Base-by-base conservation (phyloP, 108 stramenopile genomes). In the Thalassiosira profunda region DNA sequence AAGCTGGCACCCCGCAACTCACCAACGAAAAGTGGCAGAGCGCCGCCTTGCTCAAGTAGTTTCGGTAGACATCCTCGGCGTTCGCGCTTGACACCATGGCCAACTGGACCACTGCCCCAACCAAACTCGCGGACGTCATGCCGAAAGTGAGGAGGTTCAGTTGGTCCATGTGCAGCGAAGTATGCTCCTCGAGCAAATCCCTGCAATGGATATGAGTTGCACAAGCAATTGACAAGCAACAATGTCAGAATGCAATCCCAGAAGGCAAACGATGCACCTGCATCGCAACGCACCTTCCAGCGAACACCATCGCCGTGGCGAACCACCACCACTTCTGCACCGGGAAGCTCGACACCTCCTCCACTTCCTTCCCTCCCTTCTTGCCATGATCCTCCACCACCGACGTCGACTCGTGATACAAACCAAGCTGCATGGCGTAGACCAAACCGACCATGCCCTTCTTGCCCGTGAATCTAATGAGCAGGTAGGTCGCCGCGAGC, bases 311-410 rank as follows among this genome's bases (percentile, higher is more conserved):
- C 36, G 72, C 73, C 21, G 88, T 84, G 8, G 59, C 56, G 63
- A 87, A 90, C 86, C 84, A 86, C 84, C 82, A 90, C 82, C 84
- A 90, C 37, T 90, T 86, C 44, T 76, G 72, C 31, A 74, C 11
- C 24, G 49, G 34, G 63, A 58, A 70, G 2, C 68, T 70, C 31
- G 38, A 43, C 37, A 71, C 54, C 35, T 63, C 57, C 25, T 36
- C 51, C 48, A 53, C 36, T 40, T 21, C 31, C 31, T 17, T 28
- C 33, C 51, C 43, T 14, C 51, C 73, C 7, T 30, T 49, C n/a
- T 29, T 53, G 44, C 62, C 31, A 38, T 47, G 54, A 31, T 61
- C 65, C n/a, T 78, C 81, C 4, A 90, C 73, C 3, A 81, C 55
- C 14, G 46, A 62, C 25, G 72, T 72, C 37, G 65, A 62, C 61